Evolutionary conservation across 306 rosid species (phyloP), one percentile per base, ranked within the genome.

Genomic region (Inga oerstediana): DNA sequence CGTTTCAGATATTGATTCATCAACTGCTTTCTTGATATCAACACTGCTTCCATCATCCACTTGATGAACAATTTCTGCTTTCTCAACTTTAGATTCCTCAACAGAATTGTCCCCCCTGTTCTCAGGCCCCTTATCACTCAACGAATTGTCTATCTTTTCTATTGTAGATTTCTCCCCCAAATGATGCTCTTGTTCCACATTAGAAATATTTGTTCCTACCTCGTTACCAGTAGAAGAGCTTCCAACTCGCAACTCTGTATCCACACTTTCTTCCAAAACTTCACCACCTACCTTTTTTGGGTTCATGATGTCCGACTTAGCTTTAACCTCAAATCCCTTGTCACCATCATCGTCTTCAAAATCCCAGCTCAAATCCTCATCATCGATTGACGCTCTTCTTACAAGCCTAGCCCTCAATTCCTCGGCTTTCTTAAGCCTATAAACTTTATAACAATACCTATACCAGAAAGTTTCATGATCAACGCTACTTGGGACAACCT

Each of bases 301-400:
- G 72, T 65, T 84, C 68, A 11, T 61, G 14, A 56, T 7, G 56
- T 80, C 80, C 30, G 32, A 62, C 51, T 81, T 78, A 11, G 56
- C 85, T 72, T 67, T 73, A 59, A 72, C 77, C 54, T 44, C 89
- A 66, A 43, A 16, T 46, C 85, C 89, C 0, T 69, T 89, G 15
- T 80, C 83, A 2, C 84, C 90, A 45, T 92, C 95, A 4, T 87
- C 97, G 43, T 92, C 97, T 69, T 90, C 96, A 72, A 94, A 86
- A 83, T 93, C 98, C 98, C 98, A 94, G 62, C 93, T 94, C 91
- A 94, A 85, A 6, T 91, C 97, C 85, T 91, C 95, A 17, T 93
- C 98, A 37, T 91, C 91, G 58, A 79, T 76, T 6, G 91, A 85
- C 85, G 88, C 86, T 7, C 88, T 80, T 84, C 84, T 88, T 80